These are phyloP conservation scores for Yamadazyma epiphylla DNA, from an alignment of 1,139 yeast species.

Conservation along the genomic window DNA sequence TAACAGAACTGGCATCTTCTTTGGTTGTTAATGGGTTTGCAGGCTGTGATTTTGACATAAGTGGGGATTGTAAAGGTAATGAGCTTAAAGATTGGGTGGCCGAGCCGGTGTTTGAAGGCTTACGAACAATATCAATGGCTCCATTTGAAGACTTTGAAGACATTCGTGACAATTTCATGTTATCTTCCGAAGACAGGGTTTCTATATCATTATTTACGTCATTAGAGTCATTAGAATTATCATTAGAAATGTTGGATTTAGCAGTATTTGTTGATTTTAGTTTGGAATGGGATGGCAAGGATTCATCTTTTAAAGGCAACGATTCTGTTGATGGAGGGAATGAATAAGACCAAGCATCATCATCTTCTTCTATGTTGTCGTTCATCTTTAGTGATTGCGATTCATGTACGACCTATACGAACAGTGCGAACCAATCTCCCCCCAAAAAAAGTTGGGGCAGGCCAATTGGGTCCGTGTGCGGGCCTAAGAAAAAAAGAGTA, in stretches of 20 bases:
- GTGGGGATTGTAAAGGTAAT: slow-evolving; percentile 33
- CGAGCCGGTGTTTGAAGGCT: slow-evolving; percentile 2
- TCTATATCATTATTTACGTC: slow-evolving; percentile 1
- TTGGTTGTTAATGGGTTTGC: slow-evolving; percentile 59
- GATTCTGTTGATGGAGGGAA: slow-evolving; percentile 41
- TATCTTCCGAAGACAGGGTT: slow-evolving; percentile 1
- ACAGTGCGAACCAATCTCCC: no score
- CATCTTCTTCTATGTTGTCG: slow-evolving; percentile 38
- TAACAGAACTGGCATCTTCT: slow-evolving; percentile 46
- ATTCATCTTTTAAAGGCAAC: slow-evolving; percentile 11
- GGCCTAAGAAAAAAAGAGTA: no score
- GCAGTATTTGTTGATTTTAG: neutral
- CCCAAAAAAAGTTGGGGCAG: no score
- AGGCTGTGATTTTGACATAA: slow-evolving; percentile 45
- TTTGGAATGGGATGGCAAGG: slow-evolving; percentile 1
- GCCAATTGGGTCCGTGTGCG: no score
- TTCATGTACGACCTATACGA: no score
- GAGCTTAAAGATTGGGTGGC: slow-evolving; percentile 11
- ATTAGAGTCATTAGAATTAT: neutral
- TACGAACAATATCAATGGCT: slow-evolving; percentile 3
- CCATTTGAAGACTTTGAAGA: slow-evolving; percentile 19
- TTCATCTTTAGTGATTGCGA: no score
- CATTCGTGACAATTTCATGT: slow-evolving; percentile 4
- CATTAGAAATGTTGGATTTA: neutral
- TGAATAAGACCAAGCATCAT: slow-evolving; percentile 45